These are phyloP conservation scores for Schizophyllum amplum DNA, from an alignment of 1,284 basidiomycete species.

Conservation along the genomic window DNA sequence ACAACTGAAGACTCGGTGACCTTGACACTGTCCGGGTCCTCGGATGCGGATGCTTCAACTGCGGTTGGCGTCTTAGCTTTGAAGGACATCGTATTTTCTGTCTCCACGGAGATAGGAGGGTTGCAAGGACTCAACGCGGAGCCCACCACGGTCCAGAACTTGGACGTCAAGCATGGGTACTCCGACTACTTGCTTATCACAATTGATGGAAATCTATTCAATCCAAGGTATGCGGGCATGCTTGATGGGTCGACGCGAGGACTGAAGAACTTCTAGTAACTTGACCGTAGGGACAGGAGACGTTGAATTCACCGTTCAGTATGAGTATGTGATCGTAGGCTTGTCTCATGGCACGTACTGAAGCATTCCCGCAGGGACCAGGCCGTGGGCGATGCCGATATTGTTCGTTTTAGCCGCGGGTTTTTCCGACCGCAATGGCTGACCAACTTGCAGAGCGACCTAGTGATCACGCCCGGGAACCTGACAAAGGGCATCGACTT, in stretches of 20 bases:
- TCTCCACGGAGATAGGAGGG: conserved; percentile 55
- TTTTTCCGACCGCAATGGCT: too few species aligned
- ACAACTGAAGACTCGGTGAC: conserved; percentile 43
- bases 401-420: too few species aligned
- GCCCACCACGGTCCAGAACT: conserved; percentile 48
- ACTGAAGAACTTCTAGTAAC: conserved; percentile 34
- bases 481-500: conserved; percentile 53
- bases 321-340: conserved; percentile 24
- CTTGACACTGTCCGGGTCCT: conserved; percentile 50
- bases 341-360: too few species aligned
- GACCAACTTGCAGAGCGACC: conserved; percentile 30
- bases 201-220: conserved; percentile 49
- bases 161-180: conserved; percentile 70
- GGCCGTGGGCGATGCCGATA: conserved; percentile 52
- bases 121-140: conserved; percentile 60
- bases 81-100: conserved; percentile 54
- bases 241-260: conserved; percentile 4
- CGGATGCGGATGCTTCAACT: conserved; percentile 56
- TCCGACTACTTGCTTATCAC: conserved; percentile 64
- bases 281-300: conserved; percentile 66
- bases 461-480: conserved; percentile 50
- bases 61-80: conserved; percentile 65
- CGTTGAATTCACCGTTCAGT: conserved; percentile 54
- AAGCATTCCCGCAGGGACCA: conserved; percentile 25
- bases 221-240: conserved; percentile 43